A percentile compares a stretch with the other conserved stretches of the same genome.
Conservation (phyloP, 1,284 basidiomycete species). For the Trametes pubescens region DNA sequence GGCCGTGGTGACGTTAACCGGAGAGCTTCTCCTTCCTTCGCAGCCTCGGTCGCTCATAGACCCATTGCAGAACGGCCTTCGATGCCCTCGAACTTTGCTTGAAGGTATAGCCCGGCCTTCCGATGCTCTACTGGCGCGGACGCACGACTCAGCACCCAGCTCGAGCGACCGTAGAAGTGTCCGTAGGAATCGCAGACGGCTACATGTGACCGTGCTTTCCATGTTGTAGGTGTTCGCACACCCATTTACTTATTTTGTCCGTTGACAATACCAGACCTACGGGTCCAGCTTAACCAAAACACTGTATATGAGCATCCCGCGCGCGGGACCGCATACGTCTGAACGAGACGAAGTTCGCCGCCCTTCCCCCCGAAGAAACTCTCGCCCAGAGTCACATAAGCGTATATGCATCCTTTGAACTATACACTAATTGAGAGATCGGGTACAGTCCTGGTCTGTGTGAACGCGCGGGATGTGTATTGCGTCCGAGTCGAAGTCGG, state of each 20-base stretch:
- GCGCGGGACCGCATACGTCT: neutral
- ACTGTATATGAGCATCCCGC: neutral
- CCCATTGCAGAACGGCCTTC: neutral
- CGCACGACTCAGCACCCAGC: neutral
- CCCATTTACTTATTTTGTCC: neutral
- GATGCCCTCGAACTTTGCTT: slow-evolving; percentile 18
- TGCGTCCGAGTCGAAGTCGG: neutral
- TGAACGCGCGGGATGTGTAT: neutral
- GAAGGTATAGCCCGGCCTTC: slow-evolving; percentile 5
- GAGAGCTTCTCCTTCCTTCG: slow-evolving; percentile 6
- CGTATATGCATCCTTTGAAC: neutral
- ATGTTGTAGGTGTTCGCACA: neutral
- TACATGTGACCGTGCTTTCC: neutral
- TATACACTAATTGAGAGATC: neutral
- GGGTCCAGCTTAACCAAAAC: neutral
- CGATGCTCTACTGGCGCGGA: neutral
- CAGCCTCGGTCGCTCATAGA: slow-evolving; percentile 11
- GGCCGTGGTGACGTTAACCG: slow-evolving; percentile 4
- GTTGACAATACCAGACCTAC: neutral
- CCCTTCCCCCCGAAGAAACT: neutral
- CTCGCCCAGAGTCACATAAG: neutral
- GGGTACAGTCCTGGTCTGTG: neutral
- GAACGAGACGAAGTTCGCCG: neutral
- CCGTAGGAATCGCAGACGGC: neutral
- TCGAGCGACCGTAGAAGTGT: neutral